These are phyloP conservation scores for Phoma sp. DNA, from an alignment of 2,329 filamentous ascomycete genomes.

Conservation along the genomic window DNA sequence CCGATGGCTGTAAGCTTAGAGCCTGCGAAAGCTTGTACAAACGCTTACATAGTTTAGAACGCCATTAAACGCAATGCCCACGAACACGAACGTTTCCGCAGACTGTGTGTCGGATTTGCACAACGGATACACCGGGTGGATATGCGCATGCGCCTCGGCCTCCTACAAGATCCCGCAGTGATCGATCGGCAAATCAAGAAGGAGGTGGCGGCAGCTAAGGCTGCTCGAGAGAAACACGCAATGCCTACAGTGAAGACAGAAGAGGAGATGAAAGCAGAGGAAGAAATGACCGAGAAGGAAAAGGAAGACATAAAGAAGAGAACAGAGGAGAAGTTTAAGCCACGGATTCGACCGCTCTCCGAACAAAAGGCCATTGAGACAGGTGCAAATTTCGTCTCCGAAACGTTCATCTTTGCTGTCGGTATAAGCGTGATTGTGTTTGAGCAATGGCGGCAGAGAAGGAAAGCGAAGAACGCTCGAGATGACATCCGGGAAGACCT, in stretches of 20 bases:
- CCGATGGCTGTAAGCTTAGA: conserved; percentile 66
- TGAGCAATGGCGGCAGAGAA: conserved; percentile 66
- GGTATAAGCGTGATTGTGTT: conserved; percentile 69
- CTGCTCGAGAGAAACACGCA: conserved; percentile 59
- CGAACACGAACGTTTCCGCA: conserved; percentile 72
- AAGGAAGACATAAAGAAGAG: conserved; percentile 58
- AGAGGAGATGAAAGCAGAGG: conserved; percentile 64
- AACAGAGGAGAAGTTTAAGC: conserved; percentile 50
- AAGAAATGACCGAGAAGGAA: conserved; percentile 56
- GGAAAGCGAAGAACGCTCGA: conserved; percentile 66
- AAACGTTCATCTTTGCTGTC: conserved; percentile 71
- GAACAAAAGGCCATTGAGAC: conserved; percentile 74
- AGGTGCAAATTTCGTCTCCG: conserved; percentile 73
- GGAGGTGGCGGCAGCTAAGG: conserved; percentile 63
- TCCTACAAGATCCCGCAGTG: conserved; percentile 67
- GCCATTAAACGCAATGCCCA: conserved; percentile 72
- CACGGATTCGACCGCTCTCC: conserved; percentile 68
- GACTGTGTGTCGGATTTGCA: conserved; percentile 67
- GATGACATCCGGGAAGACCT: conserved; percentile 68
- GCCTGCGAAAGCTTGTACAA: too few species aligned
- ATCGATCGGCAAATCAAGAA: conserved; percentile 60
- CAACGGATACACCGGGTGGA: conserved; percentile 71
- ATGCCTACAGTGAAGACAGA: conserved; percentile 69
- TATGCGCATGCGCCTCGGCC: conserved; percentile 71
- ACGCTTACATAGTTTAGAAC: conserved; percentile 56